Evolutionary conservation across 2,329 filamentous ascomycete genomes (phyloP), one percentile per base, ranked within the genome.

Genomic region (Rhytidhysteron rufulum): DNA sequence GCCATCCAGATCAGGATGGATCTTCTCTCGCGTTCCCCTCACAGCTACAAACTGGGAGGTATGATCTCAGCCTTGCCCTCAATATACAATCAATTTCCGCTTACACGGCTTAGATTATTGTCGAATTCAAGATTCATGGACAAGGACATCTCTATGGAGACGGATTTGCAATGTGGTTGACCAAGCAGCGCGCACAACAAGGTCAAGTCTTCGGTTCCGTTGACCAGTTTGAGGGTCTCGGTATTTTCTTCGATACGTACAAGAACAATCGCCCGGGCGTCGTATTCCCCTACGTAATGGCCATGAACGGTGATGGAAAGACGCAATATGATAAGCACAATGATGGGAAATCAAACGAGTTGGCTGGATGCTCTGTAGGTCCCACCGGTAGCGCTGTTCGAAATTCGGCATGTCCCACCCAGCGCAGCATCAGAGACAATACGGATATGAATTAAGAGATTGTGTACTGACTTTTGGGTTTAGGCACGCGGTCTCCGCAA

Each of bases 41-140:
- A 98, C 93, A 8, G 93, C 93, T 33, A 98, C 91, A 31, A 98
- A 98, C 72, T 98, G 93, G 93, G 88, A 97, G 74, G 79, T 82
- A 57, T 44, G 50, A 9, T n/a, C 22, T 24, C 5, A 34, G 7
- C 18, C 39, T 15, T 42, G 3, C 37, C 31, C 27, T 13, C 30
- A 8, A n/a, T n/a, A n/a, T 24, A n/a, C 18, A 7, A 3, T 13
- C 6, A 18, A 34, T 21, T 31, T 31, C 17, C 29, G 50, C 59
- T 62, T 45, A 64, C 56, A 47, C 55, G 46, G 49, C 42, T 10
- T 50, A 82, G 78, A 85, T 98, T 51, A 87, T 94, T 68, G 79
- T 97, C 49, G 93, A 97, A 63, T 97, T 97, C 74, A 88, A 88
- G 70, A 88, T 98, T 60, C 83, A 88, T 48, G 93, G 93, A 56